Percentiles rank a stretch among this genome's conserved stretches.
Conservation (phyloP, 345 rosid genomes). For the Reutealis trisperma region DNA sequence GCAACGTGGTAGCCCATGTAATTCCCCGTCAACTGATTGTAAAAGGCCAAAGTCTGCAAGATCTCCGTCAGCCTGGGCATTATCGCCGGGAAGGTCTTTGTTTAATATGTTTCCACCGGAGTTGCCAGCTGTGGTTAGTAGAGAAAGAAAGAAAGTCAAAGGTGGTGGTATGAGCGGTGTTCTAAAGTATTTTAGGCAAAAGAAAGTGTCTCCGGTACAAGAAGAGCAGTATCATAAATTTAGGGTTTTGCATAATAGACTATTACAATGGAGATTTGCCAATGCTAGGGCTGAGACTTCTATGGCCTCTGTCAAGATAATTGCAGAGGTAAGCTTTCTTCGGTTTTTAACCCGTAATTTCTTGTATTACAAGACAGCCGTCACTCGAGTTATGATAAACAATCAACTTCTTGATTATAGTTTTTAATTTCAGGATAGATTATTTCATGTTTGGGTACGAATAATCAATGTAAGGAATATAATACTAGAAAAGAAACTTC, state of each 20-base stretch:
- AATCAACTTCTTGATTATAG: not conserved
- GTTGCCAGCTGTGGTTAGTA: slow-evolving; percentile 16
- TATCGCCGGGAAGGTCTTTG: slow-evolving; percentile 63
- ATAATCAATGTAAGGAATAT: slow-evolving; percentile 41
- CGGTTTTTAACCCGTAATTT: not conserved
- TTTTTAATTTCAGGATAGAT: slow-evolving; percentile 42
- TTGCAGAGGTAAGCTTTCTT: slow-evolving; percentile 45
- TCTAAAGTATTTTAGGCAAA: slow-evolving; percentile 65
- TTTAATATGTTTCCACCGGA: slow-evolving; percentile 30
- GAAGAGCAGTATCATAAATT: slow-evolving; percentile 57
- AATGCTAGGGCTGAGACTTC: slow-evolving; percentile 58
- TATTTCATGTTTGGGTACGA: slow-evolving; percentile 57
- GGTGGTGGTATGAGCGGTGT: slow-evolving; percentile 52
- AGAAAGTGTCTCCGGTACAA: slow-evolving; percentile 51
- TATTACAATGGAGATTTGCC: slow-evolving; percentile 64
- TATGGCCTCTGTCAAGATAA: slow-evolving; percentile 30
- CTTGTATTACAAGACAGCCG: no score
- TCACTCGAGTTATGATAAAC: not conserved
- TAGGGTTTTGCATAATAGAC: slow-evolving; percentile 45
- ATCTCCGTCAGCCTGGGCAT: slow-evolving; percentile 78
- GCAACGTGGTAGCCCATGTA: slow-evolving; percentile 45
- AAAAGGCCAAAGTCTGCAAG: slow-evolving; percentile 32
- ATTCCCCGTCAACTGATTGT: slow-evolving; percentile 7
- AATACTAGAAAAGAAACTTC: slow-evolving; percentile 40
- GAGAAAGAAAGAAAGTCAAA: slow-evolving; percentile 24